Conservation (phyloP, 305 asterid genomes). For the Lippia alba region DNA sequence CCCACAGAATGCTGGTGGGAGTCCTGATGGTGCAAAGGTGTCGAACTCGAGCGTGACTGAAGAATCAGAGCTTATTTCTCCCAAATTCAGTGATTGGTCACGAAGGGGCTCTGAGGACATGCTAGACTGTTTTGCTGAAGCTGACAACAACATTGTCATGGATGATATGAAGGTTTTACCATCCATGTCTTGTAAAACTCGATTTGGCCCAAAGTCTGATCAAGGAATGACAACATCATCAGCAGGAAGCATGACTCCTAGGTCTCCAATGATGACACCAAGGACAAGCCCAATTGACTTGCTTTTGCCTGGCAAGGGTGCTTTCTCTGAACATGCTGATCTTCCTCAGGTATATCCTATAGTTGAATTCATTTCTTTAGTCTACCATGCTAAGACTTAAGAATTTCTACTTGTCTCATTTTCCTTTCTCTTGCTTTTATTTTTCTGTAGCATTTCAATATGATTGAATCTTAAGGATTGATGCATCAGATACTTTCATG, state of each 20-base stretch:
- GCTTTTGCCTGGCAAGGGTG: constrained; percentile 88
- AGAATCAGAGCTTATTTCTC: constrained; percentile 88
- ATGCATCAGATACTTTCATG: background rate
- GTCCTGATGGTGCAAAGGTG: constrained; percentile 85
- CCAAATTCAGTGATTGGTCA: constrained; percentile 96
- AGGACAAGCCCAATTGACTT: constrained; percentile 84
- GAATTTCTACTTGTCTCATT: background rate
- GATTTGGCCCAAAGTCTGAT: constrained; percentile 97
- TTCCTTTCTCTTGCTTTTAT: background rate
- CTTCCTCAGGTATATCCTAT: constrained; percentile 79
- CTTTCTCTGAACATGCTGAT: constrained; percentile 96
- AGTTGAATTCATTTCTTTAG: constrained; percentile 12
- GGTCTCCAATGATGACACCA: constrained; percentile 95
- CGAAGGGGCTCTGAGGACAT: constrained; percentile 97
- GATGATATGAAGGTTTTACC: constrained; percentile 89
- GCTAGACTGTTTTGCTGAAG: constrained; percentile 88
- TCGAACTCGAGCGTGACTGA: constrained; percentile 83
- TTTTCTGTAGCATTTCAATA: background rate
- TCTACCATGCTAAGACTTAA: background rate
- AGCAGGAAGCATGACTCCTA: constrained; percentile 98
- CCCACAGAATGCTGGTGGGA: constrained; percentile 62
- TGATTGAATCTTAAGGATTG: background rate
- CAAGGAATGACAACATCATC: constrained; percentile 99
- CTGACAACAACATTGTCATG: constrained; percentile 66
- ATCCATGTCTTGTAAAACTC: constrained; percentile 82